These are phyloP conservation scores for Coniochaeta hoffmannii DNA, from an alignment of 2,329 filamentous ascomycete species.

Conservation along the genomic window DNA sequence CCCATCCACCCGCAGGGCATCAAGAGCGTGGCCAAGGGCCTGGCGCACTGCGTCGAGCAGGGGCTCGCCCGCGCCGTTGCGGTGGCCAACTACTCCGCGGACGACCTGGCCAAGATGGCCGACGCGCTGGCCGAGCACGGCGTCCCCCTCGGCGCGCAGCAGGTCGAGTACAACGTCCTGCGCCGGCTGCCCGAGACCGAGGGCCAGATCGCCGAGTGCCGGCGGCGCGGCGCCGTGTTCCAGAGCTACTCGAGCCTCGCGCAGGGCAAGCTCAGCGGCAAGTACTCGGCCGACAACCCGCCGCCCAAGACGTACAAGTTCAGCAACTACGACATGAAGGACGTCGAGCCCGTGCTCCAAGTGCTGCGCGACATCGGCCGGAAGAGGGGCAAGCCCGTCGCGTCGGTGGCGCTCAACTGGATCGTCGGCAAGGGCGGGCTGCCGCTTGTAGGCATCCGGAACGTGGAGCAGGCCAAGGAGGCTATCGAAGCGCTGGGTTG, in stretches of 20 bases:
- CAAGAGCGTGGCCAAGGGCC: conserved; percentile 28
- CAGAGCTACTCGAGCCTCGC: conserved; percentile 33
- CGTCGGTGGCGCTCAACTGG: conserved; percentile 35
- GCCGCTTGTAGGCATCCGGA: conserved; percentile 32
- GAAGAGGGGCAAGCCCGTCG: conserved; percentile 22
- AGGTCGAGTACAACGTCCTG: conserved; percentile 35
- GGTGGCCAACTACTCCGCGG: conserved; percentile 33
- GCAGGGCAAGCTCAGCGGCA: conserved; percentile 24
- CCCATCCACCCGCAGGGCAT: conserved; percentile 31
- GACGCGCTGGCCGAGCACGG: conserved; percentile 28
- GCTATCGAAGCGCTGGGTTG: conserved; percentile 30
- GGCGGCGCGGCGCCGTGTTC: conserved; percentile 30
- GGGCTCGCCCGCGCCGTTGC: conserved; percentile 32
- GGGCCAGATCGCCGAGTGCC: conserved; percentile 30
- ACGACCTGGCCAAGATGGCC: conserved; percentile 33
- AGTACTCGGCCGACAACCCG: conserved; percentile 28
- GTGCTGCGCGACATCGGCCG: conserved; percentile 27
- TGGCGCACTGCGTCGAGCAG: conserved; percentile 33
- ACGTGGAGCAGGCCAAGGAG: conserved; percentile 29
- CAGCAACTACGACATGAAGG: conserved; percentile 33
- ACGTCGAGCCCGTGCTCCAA: conserved; percentile 28
- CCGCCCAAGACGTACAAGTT: conserved; percentile 28
- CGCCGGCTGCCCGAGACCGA: conserved; percentile 30
- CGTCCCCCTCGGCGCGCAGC: conserved; percentile 32
- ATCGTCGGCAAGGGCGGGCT: conserved; percentile 34